phyloP scores from a whole-genome alignment of 176 grass and related monocot species.

The Lolium rigidum region DNA sequence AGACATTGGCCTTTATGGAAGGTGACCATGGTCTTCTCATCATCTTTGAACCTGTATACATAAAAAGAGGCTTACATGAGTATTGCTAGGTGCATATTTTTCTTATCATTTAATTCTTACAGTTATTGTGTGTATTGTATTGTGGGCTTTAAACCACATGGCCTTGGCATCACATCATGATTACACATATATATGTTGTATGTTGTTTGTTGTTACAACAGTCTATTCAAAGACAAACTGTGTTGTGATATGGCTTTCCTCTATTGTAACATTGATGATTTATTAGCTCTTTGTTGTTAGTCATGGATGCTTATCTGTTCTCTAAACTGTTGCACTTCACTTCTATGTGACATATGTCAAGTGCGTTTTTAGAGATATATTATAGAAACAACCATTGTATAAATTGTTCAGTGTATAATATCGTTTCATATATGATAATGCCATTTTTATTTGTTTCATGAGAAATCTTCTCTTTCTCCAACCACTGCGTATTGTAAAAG shows the following conservation, averaged over 20 bases:
- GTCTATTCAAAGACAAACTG: neutral
- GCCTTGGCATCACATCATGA: no score
- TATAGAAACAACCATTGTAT: neutral
- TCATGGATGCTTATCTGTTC: neutral
- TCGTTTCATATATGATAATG: neutral
- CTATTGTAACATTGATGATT: neutral
- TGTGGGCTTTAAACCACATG: no score
- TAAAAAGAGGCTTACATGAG: neutral
- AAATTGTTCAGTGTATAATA: neutral
- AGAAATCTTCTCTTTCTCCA: neutral
- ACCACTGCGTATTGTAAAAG: neutral
- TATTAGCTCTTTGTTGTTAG: neutral
- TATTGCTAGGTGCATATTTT: no score
- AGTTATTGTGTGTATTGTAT: no score
- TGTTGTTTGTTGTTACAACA: no score
- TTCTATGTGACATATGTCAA: no score
- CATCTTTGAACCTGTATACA: neutral
- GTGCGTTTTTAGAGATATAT: no score
- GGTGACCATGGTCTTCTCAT: neutral
- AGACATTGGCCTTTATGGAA: no score
- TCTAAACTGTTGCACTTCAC: no score
- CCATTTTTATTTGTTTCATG: neutral
- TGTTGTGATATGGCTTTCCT: neutral
- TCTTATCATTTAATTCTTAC: no score
- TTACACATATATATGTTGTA: no score